Conservation (phyloP, 2,329 filamentous ascomycete genomes). For the Colletotrichum costaricense region DNA sequence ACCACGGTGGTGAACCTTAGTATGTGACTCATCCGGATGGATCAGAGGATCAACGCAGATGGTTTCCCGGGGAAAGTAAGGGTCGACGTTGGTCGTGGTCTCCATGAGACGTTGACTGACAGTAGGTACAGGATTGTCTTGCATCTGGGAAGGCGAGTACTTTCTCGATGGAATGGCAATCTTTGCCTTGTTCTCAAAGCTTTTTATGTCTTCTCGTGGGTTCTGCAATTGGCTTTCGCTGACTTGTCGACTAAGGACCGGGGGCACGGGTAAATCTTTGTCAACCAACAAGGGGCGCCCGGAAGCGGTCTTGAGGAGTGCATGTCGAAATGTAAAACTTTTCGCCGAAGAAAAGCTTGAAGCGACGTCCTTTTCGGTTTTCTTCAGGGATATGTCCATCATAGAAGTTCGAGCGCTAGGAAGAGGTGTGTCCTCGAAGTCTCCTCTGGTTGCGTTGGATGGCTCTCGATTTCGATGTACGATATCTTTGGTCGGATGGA, state of each 20-base stretch:
- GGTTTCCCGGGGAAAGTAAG: slow-evolving; percentile 4
- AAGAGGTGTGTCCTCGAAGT: slow-evolving; percentile 48
- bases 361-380: slow-evolving; percentile 5
- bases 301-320: slow-evolving; percentile 40
- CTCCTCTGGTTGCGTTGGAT: slow-evolving; percentile 31
- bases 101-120: neutral
- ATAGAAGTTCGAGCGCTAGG: slow-evolving; percentile 45
- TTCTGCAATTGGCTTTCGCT: slow-evolving; percentile 7
- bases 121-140: neutral
- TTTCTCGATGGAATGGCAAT: slow-evolving; percentile 10
- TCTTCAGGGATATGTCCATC: slow-evolving; percentile 36
- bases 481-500: slow-evolving; percentile 23
- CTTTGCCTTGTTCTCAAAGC: slow-evolving; percentile 2
- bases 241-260: slow-evolving; percentile 32
- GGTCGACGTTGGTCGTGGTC: neutral
- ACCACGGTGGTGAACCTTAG: slow-evolving; percentile 35
- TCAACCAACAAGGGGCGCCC: slow-evolving; percentile 36
- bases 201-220: neutral
- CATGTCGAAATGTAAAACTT: slow-evolving; percentile 35
- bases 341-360: slow-evolving; percentile 22
- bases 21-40: slow-evolving; percentile 30
- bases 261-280: slow-evolving; percentile 38
- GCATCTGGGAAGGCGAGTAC: neutral
- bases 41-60: slow-evolving; percentile 32
- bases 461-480: neutral